Evolutionary conservation across 2,329 filamentous ascomycete species (phyloP).

Genomic region (Colletotrichum sp.): DNA sequence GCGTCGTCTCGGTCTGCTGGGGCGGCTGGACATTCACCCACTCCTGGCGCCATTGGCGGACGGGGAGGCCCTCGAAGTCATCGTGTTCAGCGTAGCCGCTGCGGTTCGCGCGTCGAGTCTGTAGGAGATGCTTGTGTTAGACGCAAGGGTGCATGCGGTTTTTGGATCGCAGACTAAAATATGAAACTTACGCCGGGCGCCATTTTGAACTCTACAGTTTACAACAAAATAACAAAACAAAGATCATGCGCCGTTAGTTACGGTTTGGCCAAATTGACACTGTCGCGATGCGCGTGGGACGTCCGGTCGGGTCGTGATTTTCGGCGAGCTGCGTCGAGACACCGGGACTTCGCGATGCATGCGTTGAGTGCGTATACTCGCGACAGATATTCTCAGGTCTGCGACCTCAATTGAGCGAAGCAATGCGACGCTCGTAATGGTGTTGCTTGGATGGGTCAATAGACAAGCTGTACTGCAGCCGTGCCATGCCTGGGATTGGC

Average conservation of each 20-base stretch:
- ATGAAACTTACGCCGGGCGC: conserved; percentile 41
- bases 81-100: conserved; percentile 64
- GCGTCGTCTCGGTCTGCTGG: conserved; percentile 65
- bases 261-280: neutral
- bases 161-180: neutral
- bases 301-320: neutral
- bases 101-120: conserved; percentile 64
- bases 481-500: neutral
- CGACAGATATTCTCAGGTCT: neutral
- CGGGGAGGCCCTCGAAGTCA: conserved; percentile 76
- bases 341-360: neutral
- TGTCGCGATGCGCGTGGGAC: neutral
- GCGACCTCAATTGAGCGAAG: neutral
- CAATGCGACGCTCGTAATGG: neutral
- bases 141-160: conserved; percentile 29
- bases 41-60: conserved; percentile 87
- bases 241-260: neutral
- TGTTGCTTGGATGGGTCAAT: neutral
- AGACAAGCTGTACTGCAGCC: neutral
- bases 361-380: neutral
- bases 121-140: conserved; percentile 22
- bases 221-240: neutral
- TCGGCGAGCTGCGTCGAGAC: neutral
- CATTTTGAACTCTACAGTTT: conserved; percentile 30
- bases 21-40: conserved; percentile 72